These are phyloP conservation scores for Suhomyces terraborum DNA, from an alignment of 1,139 yeast genomes.

Conservation along the genomic window DNA sequence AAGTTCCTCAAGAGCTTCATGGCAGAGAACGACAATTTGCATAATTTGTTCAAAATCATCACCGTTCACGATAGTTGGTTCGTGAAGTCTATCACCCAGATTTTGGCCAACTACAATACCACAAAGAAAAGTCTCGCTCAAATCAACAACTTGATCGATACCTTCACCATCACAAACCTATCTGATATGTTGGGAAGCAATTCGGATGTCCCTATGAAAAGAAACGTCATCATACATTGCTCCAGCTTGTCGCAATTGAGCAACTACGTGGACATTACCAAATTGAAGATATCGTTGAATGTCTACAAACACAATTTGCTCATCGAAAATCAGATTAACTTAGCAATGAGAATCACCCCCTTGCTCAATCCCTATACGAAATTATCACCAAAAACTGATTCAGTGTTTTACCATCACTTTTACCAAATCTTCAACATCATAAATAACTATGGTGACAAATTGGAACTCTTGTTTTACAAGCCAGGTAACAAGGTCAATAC, in stretches of 20 bases:
- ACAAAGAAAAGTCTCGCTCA: constrained; percentile 36
- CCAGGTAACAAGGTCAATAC: constrained; percentile 59
- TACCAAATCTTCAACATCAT: constrained; percentile 54
- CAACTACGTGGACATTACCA: constrained; percentile 68
- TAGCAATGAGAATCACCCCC: constrained; percentile 24
- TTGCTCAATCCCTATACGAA: constrained; percentile 28
- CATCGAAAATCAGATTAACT: constrained; percentile 25
- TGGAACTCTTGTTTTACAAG: constrained; percentile 54
- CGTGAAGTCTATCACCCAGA: constrained; percentile 75
- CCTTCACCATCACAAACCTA: constrained; percentile 23
- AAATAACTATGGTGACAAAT: constrained; percentile 42
- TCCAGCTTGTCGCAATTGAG: constrained; percentile 64
- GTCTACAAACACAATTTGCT: constrained; percentile 56
- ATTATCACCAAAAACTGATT: constrained; percentile 26
- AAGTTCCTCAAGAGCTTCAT: constrained; percentile 72
- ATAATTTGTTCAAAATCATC: constrained; percentile 59
- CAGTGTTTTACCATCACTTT: constrained; percentile 44
- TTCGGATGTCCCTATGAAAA: constrained; percentile 3
- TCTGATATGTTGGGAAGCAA: constrained; percentile 10
- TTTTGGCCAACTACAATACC: constrained; percentile 54
- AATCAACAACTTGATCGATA: constrained; percentile 34
- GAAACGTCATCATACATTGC: constrained; percentile 49
- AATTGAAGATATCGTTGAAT: constrained; percentile 71
- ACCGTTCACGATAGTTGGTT: constrained; percentile 94
- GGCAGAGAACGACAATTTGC: constrained; percentile 45